These are phyloP conservation scores for Phlebiopsis gigantea DNA, from an alignment of 768 basidiomycete genomes.

Conservation along the genomic window DNA sequence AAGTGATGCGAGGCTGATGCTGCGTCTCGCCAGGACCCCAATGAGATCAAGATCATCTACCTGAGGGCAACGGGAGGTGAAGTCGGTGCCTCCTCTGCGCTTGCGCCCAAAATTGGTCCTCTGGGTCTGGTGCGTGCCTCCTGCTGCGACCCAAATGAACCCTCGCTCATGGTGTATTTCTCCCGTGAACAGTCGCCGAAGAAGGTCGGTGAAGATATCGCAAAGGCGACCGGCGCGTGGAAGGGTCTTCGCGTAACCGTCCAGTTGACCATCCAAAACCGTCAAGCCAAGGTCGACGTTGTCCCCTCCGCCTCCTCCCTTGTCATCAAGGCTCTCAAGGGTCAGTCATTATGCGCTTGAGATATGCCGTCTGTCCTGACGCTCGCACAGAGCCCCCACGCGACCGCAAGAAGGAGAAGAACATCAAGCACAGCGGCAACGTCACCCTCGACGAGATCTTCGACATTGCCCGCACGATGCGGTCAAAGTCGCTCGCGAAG, in stretches of 20 bases:
- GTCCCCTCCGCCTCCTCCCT: slow-evolving; percentile 97
- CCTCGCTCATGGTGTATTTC: slow-evolving; percentile 11
- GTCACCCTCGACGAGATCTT: slow-evolving; percentile 89
- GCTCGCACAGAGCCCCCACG: slow-evolving; percentile 81
- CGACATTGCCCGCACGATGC: slow-evolving; percentile 96
- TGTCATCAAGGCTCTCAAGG: slow-evolving; percentile 97
- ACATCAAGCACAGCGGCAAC: slow-evolving; percentile 98
- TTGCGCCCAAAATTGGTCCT: slow-evolving; percentile 99
- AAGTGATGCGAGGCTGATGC: neutral
- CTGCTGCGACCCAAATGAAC: neutral
- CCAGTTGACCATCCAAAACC: slow-evolving; percentile 99
- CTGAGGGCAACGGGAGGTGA: slow-evolving; percentile 98
- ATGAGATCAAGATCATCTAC: slow-evolving; percentile 98
- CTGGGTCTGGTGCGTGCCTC: slow-evolving; percentile 81
- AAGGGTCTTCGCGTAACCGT: slow-evolving; percentile 99
- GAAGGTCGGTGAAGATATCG: slow-evolving; percentile 99
- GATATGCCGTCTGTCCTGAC: neutral
- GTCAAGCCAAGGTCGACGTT: slow-evolving; percentile 95
- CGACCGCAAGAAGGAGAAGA: slow-evolving; percentile 99
- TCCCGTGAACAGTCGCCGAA: slow-evolving; percentile 77
- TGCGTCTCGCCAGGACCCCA: slow-evolving; percentile 70
- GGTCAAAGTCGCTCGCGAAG: slow-evolving; percentile 89
- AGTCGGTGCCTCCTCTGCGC: slow-evolving; percentile 96
- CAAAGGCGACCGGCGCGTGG: slow-evolving; percentile 97
- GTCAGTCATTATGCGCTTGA: slow-evolving; percentile 39